phyloP scores from a whole-genome alignment of 2,329 filamentous ascomycete species.

The Dothistroma septosporum region DNA sequence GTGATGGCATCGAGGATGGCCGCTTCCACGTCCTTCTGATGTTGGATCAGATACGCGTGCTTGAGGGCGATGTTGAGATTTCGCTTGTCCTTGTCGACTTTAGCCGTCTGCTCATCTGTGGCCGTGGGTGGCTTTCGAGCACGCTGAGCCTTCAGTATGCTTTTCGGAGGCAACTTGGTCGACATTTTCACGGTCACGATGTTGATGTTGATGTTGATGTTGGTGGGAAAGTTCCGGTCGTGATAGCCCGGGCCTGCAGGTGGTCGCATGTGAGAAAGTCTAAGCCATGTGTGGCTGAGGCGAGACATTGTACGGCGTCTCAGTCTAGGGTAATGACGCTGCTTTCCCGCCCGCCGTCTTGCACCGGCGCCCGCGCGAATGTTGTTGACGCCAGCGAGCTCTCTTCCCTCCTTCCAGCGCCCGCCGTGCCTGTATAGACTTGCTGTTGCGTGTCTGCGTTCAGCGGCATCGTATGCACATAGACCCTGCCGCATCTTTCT shows the following conservation, averaged over 20 bases:
- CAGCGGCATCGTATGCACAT: conserved; percentile 1
- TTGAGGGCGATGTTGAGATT: conserved; percentile 67
- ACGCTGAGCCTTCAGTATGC: conserved; percentile 45
- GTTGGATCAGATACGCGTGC: conserved; percentile 77
- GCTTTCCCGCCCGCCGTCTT: background rate
- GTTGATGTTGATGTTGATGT: background rate
- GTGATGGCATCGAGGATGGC: conserved; percentile 70
- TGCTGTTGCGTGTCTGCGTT: background rate
- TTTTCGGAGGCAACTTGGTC: conserved; percentile 37
- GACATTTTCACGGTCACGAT: conserved; percentile 21
- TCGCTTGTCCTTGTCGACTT: conserved; percentile 36
- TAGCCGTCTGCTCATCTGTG: conserved; percentile 28
- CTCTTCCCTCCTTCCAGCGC: too few relatives aligned
- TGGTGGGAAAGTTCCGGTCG: background rate
- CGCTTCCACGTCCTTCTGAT: conserved; percentile 72
- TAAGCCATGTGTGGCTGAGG: too few relatives aligned
- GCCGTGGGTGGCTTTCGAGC: conserved; percentile 23
- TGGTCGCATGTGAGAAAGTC: background rate
- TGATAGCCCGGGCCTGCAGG: too few relatives aligned
- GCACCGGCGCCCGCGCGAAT: background rate
- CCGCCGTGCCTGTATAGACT: background rate
- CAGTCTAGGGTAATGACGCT: background rate
- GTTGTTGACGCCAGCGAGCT: background rate
- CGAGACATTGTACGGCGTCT: background rate
- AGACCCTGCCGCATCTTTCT: background rate